Percentiles rank a stretch among this genome's conserved stretches.
Conservation (phyloP, 169 alveolate genomes). For the Plasmodium adleri region DNA sequence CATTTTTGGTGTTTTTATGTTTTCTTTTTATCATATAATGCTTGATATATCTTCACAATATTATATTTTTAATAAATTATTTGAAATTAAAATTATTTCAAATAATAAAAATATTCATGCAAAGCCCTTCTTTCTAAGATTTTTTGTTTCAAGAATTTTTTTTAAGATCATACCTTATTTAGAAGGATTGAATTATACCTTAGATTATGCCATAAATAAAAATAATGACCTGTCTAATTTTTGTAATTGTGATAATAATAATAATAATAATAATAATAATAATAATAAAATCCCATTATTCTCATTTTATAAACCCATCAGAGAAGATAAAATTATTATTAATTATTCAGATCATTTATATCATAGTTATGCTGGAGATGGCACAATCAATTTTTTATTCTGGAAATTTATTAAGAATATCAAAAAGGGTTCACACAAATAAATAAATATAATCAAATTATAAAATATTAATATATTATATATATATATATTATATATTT, state of each 20-base stretch:
- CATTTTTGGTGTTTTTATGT: conserved; percentile 46
- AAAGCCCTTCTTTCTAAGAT: conserved; percentile 70
- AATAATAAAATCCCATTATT: conserved; percentile 3
- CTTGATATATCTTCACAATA: conserved; percentile 52
- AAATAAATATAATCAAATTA: background rate
- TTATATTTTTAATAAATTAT: conserved; percentile 34
- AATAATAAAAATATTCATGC: conserved; percentile 59
- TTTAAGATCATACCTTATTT: conserved; percentile 42
- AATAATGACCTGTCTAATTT: conserved; percentile 27
- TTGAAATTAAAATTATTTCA: conserved; percentile 67
- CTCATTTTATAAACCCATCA: conserved; percentile 7
- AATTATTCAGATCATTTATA: conserved; percentile 46
- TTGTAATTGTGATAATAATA: conserved; percentile 41
- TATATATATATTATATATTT: background rate
- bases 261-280: background rate
- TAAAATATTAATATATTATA: background rate
- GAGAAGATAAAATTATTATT: conserved; percentile 14
- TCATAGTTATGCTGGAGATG: conserved; percentile 74
- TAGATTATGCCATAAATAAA: conserved; percentile 67
- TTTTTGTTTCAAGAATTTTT: conserved; percentile 29
- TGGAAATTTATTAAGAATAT: conserved; percentile 17
- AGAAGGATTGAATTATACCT: conserved; percentile 57
- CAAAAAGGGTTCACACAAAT: background rate
- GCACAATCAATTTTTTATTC: conserved; percentile 42
- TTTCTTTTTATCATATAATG: conserved; percentile 47